phyloP scores from a whole-genome alignment of 495 filamentous ascomycete species.

The Trichoderma erinaceum region DNA sequence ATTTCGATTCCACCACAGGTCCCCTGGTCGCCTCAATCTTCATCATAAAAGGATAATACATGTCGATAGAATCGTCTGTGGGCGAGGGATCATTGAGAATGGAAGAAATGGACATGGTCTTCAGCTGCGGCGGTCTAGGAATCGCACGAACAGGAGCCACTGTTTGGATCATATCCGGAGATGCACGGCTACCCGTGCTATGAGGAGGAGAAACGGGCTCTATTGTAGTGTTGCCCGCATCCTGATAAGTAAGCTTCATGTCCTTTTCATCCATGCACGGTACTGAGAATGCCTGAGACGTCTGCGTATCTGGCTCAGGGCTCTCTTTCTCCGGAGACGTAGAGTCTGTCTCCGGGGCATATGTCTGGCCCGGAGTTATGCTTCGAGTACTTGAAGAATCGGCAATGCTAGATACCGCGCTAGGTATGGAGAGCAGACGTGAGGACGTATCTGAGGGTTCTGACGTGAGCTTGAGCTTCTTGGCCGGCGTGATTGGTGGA shows the following conservation, averaged over 20 bases:
- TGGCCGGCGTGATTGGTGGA: conserved; percentile 41
- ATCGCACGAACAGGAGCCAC: neutral
- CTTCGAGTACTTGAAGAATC: conserved; percentile 9
- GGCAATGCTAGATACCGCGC: neutral
- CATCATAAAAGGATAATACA: neutral
- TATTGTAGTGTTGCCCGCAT: conserved; percentile 18
- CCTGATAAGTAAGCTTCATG: conserved; percentile 23
- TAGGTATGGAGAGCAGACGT: neutral
- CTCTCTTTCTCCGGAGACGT: conserved; percentile 38
- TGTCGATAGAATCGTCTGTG: neutral
- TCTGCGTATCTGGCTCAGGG: conserved; percentile 29
- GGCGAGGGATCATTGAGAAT: neutral
- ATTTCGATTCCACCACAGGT: neutral
- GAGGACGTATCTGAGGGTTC: conserved; percentile 18
- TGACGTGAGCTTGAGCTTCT: conserved; percentile 33
- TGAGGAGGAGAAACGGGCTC: conserved; percentile 16
- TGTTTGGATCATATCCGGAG: neutral
- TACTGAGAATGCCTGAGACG: conserved; percentile 25
- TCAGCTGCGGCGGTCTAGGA: neutral
- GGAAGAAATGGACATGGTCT: conserved; percentile 5
- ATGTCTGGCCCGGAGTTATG: conserved; percentile 11
- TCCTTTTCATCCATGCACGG: conserved; percentile 19
- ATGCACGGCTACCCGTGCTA: neutral
- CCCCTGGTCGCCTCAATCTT: neutral
- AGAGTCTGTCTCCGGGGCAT: conserved; percentile 32